Percentiles rank a stretch among this genome's conserved stretches.
phyloP scores from a whole-genome alignment of 352 stramenopile genomes.

The Phytophthora multivora region DNA sequence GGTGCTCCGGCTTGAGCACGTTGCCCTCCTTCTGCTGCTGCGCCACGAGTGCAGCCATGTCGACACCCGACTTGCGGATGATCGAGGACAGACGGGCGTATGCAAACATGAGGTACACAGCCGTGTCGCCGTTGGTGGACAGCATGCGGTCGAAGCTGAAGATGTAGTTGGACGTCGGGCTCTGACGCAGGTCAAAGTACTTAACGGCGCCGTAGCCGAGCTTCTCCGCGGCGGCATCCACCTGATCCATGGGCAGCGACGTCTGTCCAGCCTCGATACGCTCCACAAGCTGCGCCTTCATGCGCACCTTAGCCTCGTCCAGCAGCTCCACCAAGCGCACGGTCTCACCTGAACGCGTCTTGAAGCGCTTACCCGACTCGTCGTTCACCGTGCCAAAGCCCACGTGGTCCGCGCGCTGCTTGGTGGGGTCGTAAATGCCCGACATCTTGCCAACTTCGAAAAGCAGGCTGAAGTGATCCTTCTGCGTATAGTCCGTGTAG shows the following conservation, averaged over 20 bases:
- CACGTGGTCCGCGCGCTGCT: constrained; percentile 89
- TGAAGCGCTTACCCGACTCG: constrained; percentile 94
- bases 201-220: constrained; percentile 99
- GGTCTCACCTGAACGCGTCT: constrained; percentile 98
- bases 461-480: constrained; percentile 87
- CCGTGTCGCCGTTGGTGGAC: constrained; percentile 98
- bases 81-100: constrained; percentile 98
- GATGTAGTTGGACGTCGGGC: constrained; percentile 98
- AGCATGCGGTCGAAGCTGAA: constrained; percentile 99
- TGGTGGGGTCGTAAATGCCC: constrained; percentile 71
- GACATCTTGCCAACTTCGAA: constrained; percentile 83
- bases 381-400: constrained; percentile 89
- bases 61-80: constrained; percentile 93
- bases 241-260: constrained; percentile 87
- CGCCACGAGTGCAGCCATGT: constrained; percentile 73
- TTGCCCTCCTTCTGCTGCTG: constrained; percentile 48
- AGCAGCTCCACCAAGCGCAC: constrained; percentile 99
- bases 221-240: constrained; percentile 93
- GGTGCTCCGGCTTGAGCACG: constrained; percentile 70
- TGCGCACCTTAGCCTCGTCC: constrained; percentile 96
- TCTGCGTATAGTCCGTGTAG: constrained; percentile 90
- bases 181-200: constrained; percentile 99
- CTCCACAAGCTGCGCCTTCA: constrained; percentile 93
- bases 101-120: constrained; percentile 99
- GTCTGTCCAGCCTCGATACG: constrained; percentile 93